These are phyloP conservation scores for Candida freyschussii DNA, from an alignment of 1,139 yeast species.

Conservation along the genomic window DNA sequence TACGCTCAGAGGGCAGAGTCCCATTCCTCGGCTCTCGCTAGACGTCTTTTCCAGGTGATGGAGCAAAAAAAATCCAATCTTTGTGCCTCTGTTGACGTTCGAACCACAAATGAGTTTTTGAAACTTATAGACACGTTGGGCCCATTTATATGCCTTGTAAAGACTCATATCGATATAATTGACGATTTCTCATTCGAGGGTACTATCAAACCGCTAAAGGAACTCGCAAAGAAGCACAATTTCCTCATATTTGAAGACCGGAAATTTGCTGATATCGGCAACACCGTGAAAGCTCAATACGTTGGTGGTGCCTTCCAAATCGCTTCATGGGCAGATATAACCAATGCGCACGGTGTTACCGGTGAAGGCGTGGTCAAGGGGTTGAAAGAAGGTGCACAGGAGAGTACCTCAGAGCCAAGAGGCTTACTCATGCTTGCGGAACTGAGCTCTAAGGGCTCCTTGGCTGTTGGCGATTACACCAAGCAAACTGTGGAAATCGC, in stretches of 20 bases:
- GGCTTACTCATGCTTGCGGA: constrained; percentile 96
- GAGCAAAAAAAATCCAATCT: constrained; percentile 77
- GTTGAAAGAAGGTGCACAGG: constrained; percentile 74
- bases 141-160: constrained; percentile 85
- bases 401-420: constrained; percentile 64
- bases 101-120: constrained; percentile 70
- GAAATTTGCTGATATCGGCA: constrained; percentile 98
- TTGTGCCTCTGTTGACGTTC: constrained; percentile 95
- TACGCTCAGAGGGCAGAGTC: constrained; percentile 65
- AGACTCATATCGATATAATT: constrained; percentile 91
- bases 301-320: constrained; percentile 85
- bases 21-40: constrained; percentile 78
- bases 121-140: constrained; percentile 73
- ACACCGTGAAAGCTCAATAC: constrained; percentile 92
- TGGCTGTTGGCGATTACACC: constrained; percentile 92
- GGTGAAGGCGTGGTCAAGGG: constrained; percentile 94
- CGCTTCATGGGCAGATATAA: constrained; percentile 93
- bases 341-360: constrained; percentile 97
- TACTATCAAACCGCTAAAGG: constrained; percentile 70
- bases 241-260: constrained; percentile 93
- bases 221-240: constrained; percentile 67
- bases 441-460: constrained; percentile 85
- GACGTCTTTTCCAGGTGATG: constrained; percentile 69
- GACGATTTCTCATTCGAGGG: constrained; percentile 81
- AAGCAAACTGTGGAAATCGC: constrained; percentile 86